A percentile compares a stretch with the other conserved stretches of the same genome.
Conservation (phyloP, 768 basidiomycete species). For the Rubroboletus satanas region DNA sequence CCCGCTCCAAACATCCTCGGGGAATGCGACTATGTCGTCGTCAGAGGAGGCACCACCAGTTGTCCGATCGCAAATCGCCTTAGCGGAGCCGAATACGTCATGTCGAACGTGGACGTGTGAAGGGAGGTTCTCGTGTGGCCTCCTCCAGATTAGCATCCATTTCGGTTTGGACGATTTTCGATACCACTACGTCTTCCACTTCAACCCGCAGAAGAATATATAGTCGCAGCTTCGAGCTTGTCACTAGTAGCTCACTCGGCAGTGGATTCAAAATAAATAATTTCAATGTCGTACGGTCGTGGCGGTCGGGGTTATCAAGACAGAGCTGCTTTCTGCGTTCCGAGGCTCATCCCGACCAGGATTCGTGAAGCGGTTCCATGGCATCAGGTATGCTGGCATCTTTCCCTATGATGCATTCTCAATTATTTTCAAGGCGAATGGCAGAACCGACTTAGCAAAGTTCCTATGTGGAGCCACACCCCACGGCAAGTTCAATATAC, state of each 20-base stretch:
- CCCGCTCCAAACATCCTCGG: background rate
- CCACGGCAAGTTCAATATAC: background rate
- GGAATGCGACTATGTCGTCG: background rate
- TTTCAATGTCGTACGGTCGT: background rate
- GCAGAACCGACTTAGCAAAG: background rate
- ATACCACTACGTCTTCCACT: background rate
- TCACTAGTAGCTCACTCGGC: background rate
- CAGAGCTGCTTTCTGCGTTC: background rate
- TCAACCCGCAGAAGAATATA: background rate
- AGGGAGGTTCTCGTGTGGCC: background rate
- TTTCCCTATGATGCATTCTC: background rate
- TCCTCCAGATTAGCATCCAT: background rate
- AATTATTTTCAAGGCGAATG: background rate
- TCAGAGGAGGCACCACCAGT: background rate
- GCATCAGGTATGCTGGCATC: background rate
- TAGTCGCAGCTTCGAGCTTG: background rate
- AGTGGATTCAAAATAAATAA: background rate
- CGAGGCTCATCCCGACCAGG: background rate
- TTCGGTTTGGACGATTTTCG: background rate
- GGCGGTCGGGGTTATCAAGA: background rate
- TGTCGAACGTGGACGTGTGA: background rate
- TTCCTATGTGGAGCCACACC: background rate
- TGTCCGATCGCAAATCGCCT: background rate
- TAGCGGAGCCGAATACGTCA: background rate
- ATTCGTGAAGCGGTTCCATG: background rate